Conservation (phyloP, 257 asterid genomes). For the Prunella vulgaris region DNA sequence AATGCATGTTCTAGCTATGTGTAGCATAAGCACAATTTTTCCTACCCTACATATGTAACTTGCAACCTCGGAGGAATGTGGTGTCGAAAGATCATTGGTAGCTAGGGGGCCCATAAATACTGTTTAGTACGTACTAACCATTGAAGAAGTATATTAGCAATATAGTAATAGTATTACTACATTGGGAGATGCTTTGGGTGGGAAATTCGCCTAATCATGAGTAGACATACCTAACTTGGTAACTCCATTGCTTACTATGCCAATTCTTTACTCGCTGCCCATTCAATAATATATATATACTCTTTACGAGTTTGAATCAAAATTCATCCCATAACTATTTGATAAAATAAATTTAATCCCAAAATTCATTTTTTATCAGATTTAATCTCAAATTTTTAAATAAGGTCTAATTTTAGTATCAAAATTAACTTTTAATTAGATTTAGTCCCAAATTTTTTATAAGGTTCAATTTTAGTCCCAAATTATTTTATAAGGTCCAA, state of each 20-base stretch:
- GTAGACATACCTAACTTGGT: constrained; percentile 29
- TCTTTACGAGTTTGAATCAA: too few species aligned
- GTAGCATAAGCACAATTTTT: background rate
- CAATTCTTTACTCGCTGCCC: constrained; percentile 16
- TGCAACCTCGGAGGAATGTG: constrained; percentile 2
- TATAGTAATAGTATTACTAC: background rate
- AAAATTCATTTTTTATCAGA: too few species aligned
- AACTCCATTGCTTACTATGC: constrained; percentile 18
- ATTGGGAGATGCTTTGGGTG: constrained; percentile 16
- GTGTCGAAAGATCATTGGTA: constrained; percentile 10
- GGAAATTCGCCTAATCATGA: constrained; percentile 24
- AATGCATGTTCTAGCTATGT: background rate
- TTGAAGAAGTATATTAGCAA: background rate
- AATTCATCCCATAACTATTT: too few species aligned
- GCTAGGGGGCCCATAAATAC: constrained; percentile 2
- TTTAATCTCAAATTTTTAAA: too few species aligned
- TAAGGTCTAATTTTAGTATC: too few species aligned
- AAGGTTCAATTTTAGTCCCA: too few species aligned
- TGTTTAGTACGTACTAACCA: background rate
- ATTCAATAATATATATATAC: background rate
- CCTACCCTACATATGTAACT: constrained; percentile 3
- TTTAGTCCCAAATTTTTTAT: too few species aligned
- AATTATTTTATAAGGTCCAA: too few species aligned
- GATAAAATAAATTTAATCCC: too few species aligned
- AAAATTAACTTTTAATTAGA: too few species aligned